Base-by-base conservation (phyloP, 2,329 filamentous ascomycete species). In the Cadophora luteo-olivacea region DNA sequence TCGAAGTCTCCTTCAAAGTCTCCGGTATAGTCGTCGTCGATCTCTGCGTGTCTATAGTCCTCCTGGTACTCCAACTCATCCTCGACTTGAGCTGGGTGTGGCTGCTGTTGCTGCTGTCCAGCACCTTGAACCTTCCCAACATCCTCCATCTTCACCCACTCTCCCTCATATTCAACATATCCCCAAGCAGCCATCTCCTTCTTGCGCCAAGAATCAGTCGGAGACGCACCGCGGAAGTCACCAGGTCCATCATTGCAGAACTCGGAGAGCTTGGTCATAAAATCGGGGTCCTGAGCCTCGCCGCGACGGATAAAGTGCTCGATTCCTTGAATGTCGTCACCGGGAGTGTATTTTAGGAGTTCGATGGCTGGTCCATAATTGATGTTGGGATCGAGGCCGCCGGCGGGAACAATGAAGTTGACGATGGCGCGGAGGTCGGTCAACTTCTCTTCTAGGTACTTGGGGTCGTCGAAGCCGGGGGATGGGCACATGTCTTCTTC, bases 61-160 rank as follows among this genome's bases (percentile, higher is more conserved):
- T 14, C 12, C 36, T 41, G 57, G 36, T 45, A 60, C 29, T 36
- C 57, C 14, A 29, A 19, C 36, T 60, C 36, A 9, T 60, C 57
- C 57, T 60, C 36, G n/a, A 60, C 12, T 22, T 60, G 57, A 25
- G 57, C 57, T 25, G 57, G 57, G 22, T 60, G 57, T 25, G 16
- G 52, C 52, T 55, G 52, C 12, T 25, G 36, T 33, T 3, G 22
- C 38, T 41, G 22, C 14, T 41, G 22, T 16, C 11, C 6, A 12
- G 22, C n/a, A 14, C 12, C 24, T 38, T 14, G 33, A 48, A 11
- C 12, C 22, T 25, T 9, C 12, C n/a, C 8, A 4, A 16, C 5
- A 41, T 60, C 57, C 11, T 19, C 22, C 2, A 24, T 4, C 57
- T 45, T 60, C 2, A 29, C 41, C 57, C 36, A 60, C 4, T 60